Base-by-base conservation (phyloP, 2,329 filamentous ascomycete genomes). In the Beauveria sp. region DNA sequence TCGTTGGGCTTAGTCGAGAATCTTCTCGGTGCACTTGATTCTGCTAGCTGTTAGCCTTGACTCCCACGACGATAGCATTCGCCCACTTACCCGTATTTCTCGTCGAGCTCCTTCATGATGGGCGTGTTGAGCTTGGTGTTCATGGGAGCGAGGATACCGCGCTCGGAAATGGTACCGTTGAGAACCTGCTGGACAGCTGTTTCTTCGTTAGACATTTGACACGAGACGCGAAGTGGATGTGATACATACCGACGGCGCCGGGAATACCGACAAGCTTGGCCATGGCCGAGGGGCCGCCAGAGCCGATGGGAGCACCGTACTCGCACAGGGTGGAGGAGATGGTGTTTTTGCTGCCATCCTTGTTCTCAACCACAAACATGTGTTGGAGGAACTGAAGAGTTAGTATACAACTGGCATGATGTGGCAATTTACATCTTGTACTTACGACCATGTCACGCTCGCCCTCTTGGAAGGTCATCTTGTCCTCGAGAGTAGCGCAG, bases 401-500 rank as follows among this genome's bases (percentile, higher is more conserved):
- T 83, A 82, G 65, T 28, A 46, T 18, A 1, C n/a, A 38, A 16
- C 18, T n/a, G 34, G 12, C 5, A 38, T 38, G 5, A 16, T 38
- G 34, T 7, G 18, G 22, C 6, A 45, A 67, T 65, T 60, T 67
- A 61, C 1, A 22, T 24, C 24, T 54, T 49, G 22, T 55, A 65
- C 77, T 49, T 62, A 89, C 85, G 66, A 95, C 89, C 67, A 96
- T 80, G 75, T 96, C 92, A 63, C 92, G 88, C 84, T 96, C 91
- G 64, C 83, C 88, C 69, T 88, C 80, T 71, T 84, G 88, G 75
- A 88, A 96, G 76, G 90, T 84, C 90, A 96, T 96, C 86, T 96
- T 96, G 81, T 90, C 79, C 81, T 96, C 91, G 34, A 96, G 84
- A 3, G 87, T 89, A 38, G 90, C 91, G 78, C 92, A 96, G 45